Evolutionary conservation across 2,329 filamentous ascomycete species (phyloP).

Genomic region (Cadophora gregata): DNA sequence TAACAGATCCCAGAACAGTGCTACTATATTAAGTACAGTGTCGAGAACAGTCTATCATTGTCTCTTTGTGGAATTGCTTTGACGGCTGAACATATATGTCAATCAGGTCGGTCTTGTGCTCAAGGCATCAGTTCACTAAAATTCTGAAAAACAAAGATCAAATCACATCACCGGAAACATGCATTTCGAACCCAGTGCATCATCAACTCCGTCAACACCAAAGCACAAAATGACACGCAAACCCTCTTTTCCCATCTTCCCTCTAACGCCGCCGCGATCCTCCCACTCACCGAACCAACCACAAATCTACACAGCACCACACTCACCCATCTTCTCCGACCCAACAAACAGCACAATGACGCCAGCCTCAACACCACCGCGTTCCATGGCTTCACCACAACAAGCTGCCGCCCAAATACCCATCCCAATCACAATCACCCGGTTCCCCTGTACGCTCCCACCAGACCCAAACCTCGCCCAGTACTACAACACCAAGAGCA

Average conservation of each 20-base stretch:
- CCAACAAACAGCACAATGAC: not conserved
- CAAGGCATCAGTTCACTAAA: not conserved
- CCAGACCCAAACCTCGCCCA: not conserved
- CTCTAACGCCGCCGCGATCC: not conserved
- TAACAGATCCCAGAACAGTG: too few species aligned
- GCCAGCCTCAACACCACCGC: not conserved
- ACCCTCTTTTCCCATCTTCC: not conserved
- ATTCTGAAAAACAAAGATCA: not conserved
- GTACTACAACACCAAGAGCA: not conserved
- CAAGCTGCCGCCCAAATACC: not conserved
- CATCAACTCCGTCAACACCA: not conserved
- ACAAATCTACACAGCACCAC: not conserved
- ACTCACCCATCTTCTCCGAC: not conserved
- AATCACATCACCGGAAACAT: not conserved
- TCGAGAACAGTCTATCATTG: too few species aligned
- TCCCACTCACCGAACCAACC: not conserved
- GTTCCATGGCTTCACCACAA: not conserved
- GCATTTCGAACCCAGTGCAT: not conserved
- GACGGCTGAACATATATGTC: too few species aligned
- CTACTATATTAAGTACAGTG: too few species aligned
- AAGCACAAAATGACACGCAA: constrained; percentile 2
- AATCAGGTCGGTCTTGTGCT: not conserved
- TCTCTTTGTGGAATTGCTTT: too few species aligned
- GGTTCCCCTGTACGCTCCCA: not conserved
- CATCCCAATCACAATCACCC: not conserved